These are phyloP conservation scores for Salix purpurea DNA, from an alignment of 345 rosid species.

Conservation along the genomic window DNA sequence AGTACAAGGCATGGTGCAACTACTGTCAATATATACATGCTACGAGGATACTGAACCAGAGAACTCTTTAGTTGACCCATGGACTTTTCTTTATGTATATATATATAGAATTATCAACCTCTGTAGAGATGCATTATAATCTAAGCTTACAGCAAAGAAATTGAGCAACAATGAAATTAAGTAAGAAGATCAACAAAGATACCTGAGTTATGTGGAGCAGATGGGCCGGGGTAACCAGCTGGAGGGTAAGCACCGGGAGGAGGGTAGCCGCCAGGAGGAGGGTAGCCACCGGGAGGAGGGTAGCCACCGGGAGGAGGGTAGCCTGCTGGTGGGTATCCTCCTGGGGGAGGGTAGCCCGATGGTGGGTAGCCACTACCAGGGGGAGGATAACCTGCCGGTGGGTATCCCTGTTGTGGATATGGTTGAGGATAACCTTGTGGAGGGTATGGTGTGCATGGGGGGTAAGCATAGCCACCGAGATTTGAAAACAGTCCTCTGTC, in stretches of 20 bases:
- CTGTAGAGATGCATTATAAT: too few relatives aligned
- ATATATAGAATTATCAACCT: too few relatives aligned
- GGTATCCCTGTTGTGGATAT: slow-evolving; percentile 36
- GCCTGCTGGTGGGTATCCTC: slow-evolving; percentile 13
- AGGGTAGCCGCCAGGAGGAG: slow-evolving; percentile 32
- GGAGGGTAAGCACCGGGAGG: slow-evolving; percentile 20
- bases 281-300: too few relatives aligned
- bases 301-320: slow-evolving; percentile 49
- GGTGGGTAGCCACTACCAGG: slow-evolving; percentile 40
- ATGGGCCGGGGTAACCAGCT: slow-evolving; percentile 20
- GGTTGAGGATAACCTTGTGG: slow-evolving; percentile 22
- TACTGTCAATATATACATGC: not conserved
- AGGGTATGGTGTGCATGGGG: slow-evolving; percentile 27
- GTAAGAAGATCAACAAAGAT: not conserved
- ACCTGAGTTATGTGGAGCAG: slow-evolving; percentile 26
- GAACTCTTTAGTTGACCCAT: too few relatives aligned
- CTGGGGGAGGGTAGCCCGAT: slow-evolving; percentile 16
- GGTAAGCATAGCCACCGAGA: slow-evolving; percentile 26
- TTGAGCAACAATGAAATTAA: not conserved
- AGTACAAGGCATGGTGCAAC: not conserved
- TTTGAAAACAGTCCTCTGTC: slow-evolving; percentile 67
- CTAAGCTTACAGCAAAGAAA: too few relatives aligned
- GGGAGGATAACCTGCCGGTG: slow-evolving; percentile 40
- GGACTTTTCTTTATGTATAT: too few relatives aligned
- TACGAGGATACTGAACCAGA: too few relatives aligned